Base-by-base conservation (phyloP, 352 stramenopile genomes). In the Phytophthora idaei region DNA sequence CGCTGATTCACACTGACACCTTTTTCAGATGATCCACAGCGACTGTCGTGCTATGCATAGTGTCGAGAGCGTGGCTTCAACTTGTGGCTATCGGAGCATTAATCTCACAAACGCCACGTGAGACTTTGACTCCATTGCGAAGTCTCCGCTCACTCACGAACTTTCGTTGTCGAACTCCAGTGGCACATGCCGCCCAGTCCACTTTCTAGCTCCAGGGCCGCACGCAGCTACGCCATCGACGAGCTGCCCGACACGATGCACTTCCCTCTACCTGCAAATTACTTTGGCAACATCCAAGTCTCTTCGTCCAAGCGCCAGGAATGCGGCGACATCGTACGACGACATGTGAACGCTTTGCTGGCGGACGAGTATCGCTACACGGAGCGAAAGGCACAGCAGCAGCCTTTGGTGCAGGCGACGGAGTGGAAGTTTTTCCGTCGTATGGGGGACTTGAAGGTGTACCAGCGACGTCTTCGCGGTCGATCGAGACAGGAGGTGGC, bases 361-460 rank as follows among this genome's bases (percentile, higher is more conserved):
- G 65, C 64, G 9, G 71, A 78, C n/a, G 77, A 85, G 36, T 36
- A 76, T 9, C 65, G 64, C 32, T 70, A 69, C 41, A 49, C 34
- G 0, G 49, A 75, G 29, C 61, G 64, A 41, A 60, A 55, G 12
- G 61, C 54, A 11, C 66, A 65, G 14, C 57, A 78, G 17, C 62
- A 74, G 10, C 70, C 67, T 6, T n/a, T 66, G 10, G 57, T 85
- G 17, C 73, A 84, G 45, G 25, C 52, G 14, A 51, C 39, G 11
- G 74, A 87, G 49, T 90, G 81, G 81, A 79, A 78, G 57, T 61
- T 78, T 28, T 73, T 82, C 17, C 64, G 64, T 12, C 61, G 69
- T 21, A 70, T 83, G 2, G 57, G 76, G 3, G 55, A 76, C 12
- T 59, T 89, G 10, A 73, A 77, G 41, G 66, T 89, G 15, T 85